phyloP scores from a whole-genome alignment of 768 basidiomycete genomes.

The Suillus hirtellus region DNA sequence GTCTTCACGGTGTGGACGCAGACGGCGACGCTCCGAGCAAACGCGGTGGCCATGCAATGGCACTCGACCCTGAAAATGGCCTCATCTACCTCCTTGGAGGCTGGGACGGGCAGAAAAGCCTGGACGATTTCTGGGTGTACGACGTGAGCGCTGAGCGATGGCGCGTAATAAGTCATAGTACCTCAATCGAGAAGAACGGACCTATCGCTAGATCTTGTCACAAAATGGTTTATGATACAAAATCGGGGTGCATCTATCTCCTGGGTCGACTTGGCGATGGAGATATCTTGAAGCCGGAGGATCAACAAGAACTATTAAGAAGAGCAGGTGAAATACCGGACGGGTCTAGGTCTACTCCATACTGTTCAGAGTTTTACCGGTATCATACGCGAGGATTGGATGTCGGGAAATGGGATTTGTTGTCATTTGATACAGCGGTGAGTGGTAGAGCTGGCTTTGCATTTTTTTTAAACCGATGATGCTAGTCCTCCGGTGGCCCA shows the following conservation, averaged over 20 bases:
- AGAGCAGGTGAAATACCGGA: slow-evolving; percentile 23
- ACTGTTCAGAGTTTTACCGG: slow-evolving; percentile 72
- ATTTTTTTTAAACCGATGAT: neutral
- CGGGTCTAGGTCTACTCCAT: slow-evolving; percentile 28
- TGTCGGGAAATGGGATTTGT: slow-evolving; percentile 69
- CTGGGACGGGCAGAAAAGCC: slow-evolving; percentile 69
- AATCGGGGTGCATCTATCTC: slow-evolving; percentile 68
- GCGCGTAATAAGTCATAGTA: slow-evolving; percentile 57
- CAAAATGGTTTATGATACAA: slow-evolving; percentile 79
- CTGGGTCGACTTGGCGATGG: slow-evolving; percentile 67
- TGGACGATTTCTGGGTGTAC: slow-evolving; percentile 83
- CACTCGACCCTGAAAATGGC: slow-evolving; percentile 62
- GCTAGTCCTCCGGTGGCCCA: slow-evolving; percentile 64
- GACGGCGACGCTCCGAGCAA: slow-evolving; percentile 64
- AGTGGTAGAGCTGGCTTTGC: slow-evolving; percentile 20
- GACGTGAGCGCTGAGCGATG: slow-evolving; percentile 59
- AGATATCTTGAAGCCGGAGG: slow-evolving; percentile 39
- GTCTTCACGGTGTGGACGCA: slow-evolving; percentile 57
- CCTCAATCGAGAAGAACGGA: slow-evolving; percentile 58
- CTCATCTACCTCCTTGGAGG: slow-evolving; percentile 79
- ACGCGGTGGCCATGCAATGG: slow-evolving; percentile 83
- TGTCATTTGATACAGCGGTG: slow-evolving; percentile 69
- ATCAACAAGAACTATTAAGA: slow-evolving; percentile 36
- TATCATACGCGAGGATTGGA: slow-evolving; percentile 67
- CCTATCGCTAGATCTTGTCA: slow-evolving; percentile 76